Evolutionary conservation across 2,329 filamentous ascomycete species (phyloP), one percentile per base, ranked within the genome.

Genomic region (Exophiala sideris): DNA sequence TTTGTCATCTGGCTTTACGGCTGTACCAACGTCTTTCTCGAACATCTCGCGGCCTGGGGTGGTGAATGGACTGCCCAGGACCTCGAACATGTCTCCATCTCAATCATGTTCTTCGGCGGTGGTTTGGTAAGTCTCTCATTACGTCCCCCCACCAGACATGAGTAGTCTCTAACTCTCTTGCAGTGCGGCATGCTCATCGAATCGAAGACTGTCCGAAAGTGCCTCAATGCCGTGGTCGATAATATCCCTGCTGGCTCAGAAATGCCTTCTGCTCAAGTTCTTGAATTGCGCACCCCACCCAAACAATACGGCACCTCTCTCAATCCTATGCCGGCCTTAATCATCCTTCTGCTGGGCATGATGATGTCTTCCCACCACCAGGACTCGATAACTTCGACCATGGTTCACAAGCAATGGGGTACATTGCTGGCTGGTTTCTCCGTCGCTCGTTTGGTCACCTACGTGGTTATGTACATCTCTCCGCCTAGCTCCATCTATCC

Each of bases 281-380:
- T 70, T n/a, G 73, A 79, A 42, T 66, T 73, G 14, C 82, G 82
- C 68, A 72, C 78, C 48, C 68, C 79, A 14, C 90, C 89, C 0
- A 79, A 77, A 50, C 82, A 83, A 7, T 91, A 95, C 69, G 73
- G 76, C 10, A 82, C 91, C 61, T 89, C 91, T 1, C 78, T 94
- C 68, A 96, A 97, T 69, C 92, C 91, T 0, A 82, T 97, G 63
- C 94, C 92, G 0, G 89, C 86, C 1, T 77, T 97, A 3, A 82
- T 96, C 45, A 92, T 97, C 62, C 77, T 96, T 54, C 77, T 96
- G 1, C 78, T 96, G 1, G 94, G 94, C 33, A 82, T 91, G 68
- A 94, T 96, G 88, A 97, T 97, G 92, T 87, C 87, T 66, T 90
- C 88, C 21, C 92, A 97, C 71, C 89, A 92, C 55, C 91, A 96